Evolutionary conservation across 768 basidiomycete species (phyloP), one percentile per base, ranked within the genome.

Genomic region (Mycena albidolilacea): DNA sequence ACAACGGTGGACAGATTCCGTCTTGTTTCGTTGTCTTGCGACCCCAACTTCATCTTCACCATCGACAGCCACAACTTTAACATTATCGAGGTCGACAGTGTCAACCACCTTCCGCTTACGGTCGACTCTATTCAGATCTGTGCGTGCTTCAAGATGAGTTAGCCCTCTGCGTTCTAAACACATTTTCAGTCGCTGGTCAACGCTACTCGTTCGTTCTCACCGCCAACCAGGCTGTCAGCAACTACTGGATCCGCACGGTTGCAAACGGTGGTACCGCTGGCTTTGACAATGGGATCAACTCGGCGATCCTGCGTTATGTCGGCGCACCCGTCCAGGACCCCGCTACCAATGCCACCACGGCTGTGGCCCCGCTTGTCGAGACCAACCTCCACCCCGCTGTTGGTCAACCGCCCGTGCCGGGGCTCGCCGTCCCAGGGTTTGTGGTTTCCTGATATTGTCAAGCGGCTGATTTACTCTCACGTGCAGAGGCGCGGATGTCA

Each of bases 191-290:
- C 37, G 72, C 75, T 75, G 84, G 81, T 8, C 84, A 85, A 67
- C 80, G 84, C 3, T 85, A 85, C 72, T 84, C 84, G 1, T 78
- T 82, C 44, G 76, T 82, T 19, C 65, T 89, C 19, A 80, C 80
- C 4, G 86, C 87, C 8, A 80, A 84, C 74, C 81, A 87, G 69
- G 70, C 80, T 3, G 78, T 86, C 7, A 80, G 72, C 50, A 89
- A 88, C 74, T 89, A 88, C 77, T 88, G 86, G 82, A 79, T 85
- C 41, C 80, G 82, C 65, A 76, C 82, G 44, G 74, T 80, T 70
- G 77, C 77, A 64, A 73, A 75, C 73, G 63, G 71, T 68, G 78
- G 77, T 52, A 59, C 73, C 21, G 48, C 66, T 55, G 74, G 78
- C 0, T 87, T 82, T 63, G 64, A 62, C 17, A 79, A 77, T 30